Base-by-base conservation (phyloP, 1,284 basidiomycete species). In the Ustilago nuda region DNA sequence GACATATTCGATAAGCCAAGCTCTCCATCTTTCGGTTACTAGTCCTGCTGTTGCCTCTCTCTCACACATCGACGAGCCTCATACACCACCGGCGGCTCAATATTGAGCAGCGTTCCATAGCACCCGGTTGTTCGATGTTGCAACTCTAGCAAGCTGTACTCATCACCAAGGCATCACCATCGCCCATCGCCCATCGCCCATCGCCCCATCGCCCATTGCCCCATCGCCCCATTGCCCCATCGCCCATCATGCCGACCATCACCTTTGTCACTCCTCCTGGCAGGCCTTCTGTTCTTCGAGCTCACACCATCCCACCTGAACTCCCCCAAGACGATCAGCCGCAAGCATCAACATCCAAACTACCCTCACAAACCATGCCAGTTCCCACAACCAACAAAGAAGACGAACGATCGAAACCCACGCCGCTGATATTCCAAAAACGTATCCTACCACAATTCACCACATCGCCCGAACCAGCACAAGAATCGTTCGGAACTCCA, bases 211-310 rank as follows among this genome's bases (percentile, higher is more conserved):
- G 2, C 23, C 23, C 23, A 23, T 27, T 3, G 23, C 0, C 23
- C 23, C n/a, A n/a, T n/a, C n/a, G n/a, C n/a, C n/a, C n/a, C n/a
- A n/a, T n/a, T n/a, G n/a, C n/a, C n/a, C n/a, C n/a, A 27, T 37
- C 43, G n/a, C 52, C 15, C 39, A 68, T 8, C 8, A 76, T 76
- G 73, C 65, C 67, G 32, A 46, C 61, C 39, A 67, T 76, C 61
- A 68, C 68, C 4, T 76, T 76, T 23, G 30, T 60, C 39, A 76
- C 73, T 17, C 73, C 73, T 58, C 73, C 73, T 1, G 56, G 59
- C 45, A 55, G 69, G 19, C 65, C 68, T 15, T 72, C 73, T 17
- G 56, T 62, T 13, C 54, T 68, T 27, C 56, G 64, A 1, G 45
- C 51, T 35, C 27, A 57, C 15, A 45, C 61, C 2, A n/a, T 30